phyloP scores from a whole-genome alignment of 1,284 basidiomycete species.

The Papiliotrema fonsecae region DNA sequence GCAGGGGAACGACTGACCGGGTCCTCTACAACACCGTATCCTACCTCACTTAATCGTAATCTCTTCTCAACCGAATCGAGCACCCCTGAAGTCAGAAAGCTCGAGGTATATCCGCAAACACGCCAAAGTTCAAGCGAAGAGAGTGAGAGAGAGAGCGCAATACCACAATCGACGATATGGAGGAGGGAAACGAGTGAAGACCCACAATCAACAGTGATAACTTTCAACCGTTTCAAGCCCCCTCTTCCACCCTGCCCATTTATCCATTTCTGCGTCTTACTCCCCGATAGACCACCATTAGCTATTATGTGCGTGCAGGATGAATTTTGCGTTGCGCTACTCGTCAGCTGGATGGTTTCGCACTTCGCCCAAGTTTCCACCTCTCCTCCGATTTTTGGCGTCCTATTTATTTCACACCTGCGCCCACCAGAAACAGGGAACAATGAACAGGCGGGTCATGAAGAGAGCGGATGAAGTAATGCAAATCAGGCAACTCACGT shows the following conservation, averaged over 20 bases:
- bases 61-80: constrained; percentile 41
- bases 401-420: too few relatives aligned
- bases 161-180: too few relatives aligned
- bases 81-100: constrained; percentile 27
- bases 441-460: neutral
- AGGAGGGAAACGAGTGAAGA: neutral
- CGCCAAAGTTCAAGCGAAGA: neutral
- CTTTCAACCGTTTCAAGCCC: constrained; percentile 30
- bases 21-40: constrained; percentile 42
- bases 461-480: neutral
- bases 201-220: constrained; percentile 45
- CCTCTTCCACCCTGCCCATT: constrained; percentile 37
- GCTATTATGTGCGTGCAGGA: constrained; percentile 46
- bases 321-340: constrained; percentile 30
- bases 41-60: constrained; percentile 35
- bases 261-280: constrained; percentile 47
- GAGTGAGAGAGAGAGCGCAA: too few relatives aligned
- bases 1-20: constrained; percentile 30
- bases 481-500: constrained; percentile 17
- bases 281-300: constrained; percentile 37
- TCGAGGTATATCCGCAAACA: neutral
- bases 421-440: neutral
- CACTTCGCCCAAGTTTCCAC: too few relatives aligned
- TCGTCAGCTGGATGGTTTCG: neutral
- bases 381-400: too few relatives aligned